Evolutionary conservation across 352 stramenopile species (phyloP).

Genomic region (Pythium sp.): DNA sequence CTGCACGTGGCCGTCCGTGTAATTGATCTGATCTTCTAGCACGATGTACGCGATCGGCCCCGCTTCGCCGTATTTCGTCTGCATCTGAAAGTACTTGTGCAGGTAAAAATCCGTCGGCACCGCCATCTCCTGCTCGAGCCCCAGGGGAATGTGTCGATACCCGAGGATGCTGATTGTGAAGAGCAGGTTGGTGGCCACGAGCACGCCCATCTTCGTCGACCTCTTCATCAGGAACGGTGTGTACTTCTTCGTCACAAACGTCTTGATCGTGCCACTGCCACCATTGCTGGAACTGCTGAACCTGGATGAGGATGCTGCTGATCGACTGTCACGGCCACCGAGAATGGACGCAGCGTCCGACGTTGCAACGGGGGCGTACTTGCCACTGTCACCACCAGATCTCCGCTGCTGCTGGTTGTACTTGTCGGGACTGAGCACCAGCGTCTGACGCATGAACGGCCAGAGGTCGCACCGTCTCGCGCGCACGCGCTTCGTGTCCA

Average conservation of each 20-base stretch:
- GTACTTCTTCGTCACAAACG: conserved; percentile 66
- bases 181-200: conserved; percentile 33
- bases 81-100: conserved; percentile 85
- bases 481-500: conserved; percentile 70
- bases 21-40: conserved; percentile 52
- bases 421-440: conserved; percentile 39
- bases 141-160: conserved; percentile 65
- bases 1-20: conserved; percentile 60
- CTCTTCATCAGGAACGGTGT: conserved; percentile 56
- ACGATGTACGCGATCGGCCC: conserved; percentile 88
- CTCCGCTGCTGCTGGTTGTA: conserved; percentile 12
- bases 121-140: conserved; percentile 86
- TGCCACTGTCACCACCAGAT: not conserved
- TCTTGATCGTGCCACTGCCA: conserved; percentile 39
- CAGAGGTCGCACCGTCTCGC: conserved; percentile 70
- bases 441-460: conserved; percentile 55
- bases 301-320: not conserved
- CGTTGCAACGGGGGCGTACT: not conserved
- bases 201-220: conserved; percentile 59
- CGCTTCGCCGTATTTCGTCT: conserved; percentile 81
- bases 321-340: not conserved
- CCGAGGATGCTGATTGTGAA: conserved; percentile 53
- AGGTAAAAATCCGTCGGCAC: conserved; percentile 88
- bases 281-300: conserved; percentile 3
- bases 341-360: conserved; percentile 1